Evolutionary conservation across 495 filamentous ascomycete genomes (phyloP).

Genomic region (Annulohypoxylon bovei): DNA sequence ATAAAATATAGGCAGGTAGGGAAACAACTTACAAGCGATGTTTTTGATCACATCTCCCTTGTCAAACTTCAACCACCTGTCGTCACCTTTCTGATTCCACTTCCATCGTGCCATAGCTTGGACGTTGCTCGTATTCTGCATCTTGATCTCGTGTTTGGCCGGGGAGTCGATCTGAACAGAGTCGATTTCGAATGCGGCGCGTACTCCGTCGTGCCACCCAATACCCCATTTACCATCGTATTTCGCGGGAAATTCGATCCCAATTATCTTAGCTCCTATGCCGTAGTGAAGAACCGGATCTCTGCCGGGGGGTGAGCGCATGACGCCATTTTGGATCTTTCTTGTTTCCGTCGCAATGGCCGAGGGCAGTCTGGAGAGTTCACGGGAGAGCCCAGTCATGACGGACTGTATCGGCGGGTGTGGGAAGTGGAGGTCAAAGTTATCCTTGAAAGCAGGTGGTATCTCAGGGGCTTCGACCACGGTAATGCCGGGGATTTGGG

Average conservation of each 20-base stretch:
- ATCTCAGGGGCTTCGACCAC: constrained; percentile 47
- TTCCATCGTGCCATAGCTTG: constrained; percentile 57
- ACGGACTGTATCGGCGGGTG: constrained; percentile 44
- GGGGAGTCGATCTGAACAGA: constrained; percentile 52
- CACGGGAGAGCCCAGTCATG: constrained; percentile 43
- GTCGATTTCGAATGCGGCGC: constrained; percentile 55
- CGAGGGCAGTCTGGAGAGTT: constrained; percentile 47
- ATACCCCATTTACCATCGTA: constrained; percentile 60
- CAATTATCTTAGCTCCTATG: constrained; percentile 54
- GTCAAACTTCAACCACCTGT: constrained; percentile 58
- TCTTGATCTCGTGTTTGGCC: constrained; percentile 47
- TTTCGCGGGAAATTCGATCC: constrained; percentile 55
- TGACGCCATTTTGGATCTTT: constrained; percentile 41
- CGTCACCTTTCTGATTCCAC: constrained; percentile 54
- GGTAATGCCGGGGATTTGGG: constrained; percentile 50
- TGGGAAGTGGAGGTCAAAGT: constrained; percentile 60
- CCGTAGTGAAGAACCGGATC: constrained; percentile 53
- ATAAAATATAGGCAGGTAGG: background rate
- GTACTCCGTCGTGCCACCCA: constrained; percentile 58
- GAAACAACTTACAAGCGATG: constrained; percentile 56
- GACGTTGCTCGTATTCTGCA: constrained; percentile 49
- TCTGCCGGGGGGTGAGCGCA: constrained; percentile 51
- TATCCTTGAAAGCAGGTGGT: constrained; percentile 42
- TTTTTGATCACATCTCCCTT: constrained; percentile 58
- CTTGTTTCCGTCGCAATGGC: constrained; percentile 49